phyloP scores from a whole-genome alignment of 1,284 basidiomycete genomes.

The Ceratobasidium sp. region DNA sequence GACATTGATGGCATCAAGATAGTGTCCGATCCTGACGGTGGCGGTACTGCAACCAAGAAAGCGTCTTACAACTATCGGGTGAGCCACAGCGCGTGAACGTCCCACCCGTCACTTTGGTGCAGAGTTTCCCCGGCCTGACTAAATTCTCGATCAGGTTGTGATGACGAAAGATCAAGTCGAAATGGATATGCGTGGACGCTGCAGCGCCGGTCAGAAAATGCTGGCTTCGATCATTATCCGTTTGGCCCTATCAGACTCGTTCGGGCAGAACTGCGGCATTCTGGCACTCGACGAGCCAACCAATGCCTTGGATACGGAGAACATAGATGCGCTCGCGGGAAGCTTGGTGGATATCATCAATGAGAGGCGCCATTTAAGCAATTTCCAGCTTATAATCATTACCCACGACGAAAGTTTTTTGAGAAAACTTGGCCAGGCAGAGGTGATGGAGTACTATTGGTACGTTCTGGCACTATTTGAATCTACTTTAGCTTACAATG shows the following conservation, averaged over 20 bases:
- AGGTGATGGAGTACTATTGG: constrained; percentile 95
- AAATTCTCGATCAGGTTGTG: constrained; percentile 74
- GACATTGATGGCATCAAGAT: constrained; percentile 99
- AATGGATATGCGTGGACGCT: constrained; percentile 99
- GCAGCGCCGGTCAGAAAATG: constrained; percentile 99
- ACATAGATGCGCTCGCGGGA: constrained; percentile 93
- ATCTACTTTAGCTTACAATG: background rate
- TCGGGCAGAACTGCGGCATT: constrained; percentile 97
- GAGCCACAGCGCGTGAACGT: constrained; percentile 53
- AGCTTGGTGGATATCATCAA: constrained; percentile 96
- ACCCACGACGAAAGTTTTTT: constrained; percentile 95
- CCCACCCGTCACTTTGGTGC: constrained; percentile 43
- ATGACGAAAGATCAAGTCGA: constrained; percentile 99
- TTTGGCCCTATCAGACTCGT: constrained; percentile 97
- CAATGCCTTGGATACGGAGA: constrained; percentile 96
- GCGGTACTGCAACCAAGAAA: constrained; percentile 72
- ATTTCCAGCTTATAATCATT: constrained; percentile 98
- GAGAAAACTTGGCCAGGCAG: constrained; percentile 82
- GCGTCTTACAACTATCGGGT: constrained; percentile 99
- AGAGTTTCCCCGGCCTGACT: constrained; percentile 51
- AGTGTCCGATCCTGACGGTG: constrained; percentile 91
- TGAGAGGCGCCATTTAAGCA: constrained; percentile 87
- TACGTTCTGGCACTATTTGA: constrained; percentile 57
- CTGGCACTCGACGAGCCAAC: constrained; percentile 98
- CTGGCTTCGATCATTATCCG: constrained; percentile 99